Conservation (phyloP, 768 basidiomycete species). For the Leucogyrophana mollusca region DNA sequence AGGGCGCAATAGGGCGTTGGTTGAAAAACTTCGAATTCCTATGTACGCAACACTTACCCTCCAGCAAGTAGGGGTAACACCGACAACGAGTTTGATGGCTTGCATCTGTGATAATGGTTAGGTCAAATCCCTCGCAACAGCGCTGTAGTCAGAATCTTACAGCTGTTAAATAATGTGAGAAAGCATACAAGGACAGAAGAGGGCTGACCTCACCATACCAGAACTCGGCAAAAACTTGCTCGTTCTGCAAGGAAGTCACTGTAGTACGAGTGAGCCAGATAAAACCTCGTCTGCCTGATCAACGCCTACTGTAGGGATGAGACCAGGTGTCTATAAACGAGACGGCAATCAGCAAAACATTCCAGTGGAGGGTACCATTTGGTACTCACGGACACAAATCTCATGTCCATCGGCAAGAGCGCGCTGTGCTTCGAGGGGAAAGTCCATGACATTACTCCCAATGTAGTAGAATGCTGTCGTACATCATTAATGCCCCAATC, state of each 20-base stretch:
- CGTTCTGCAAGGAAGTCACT: slow-evolving; percentile 62
- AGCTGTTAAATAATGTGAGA: slow-evolving; percentile 11
- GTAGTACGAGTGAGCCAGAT: not conserved
- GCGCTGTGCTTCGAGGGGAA: slow-evolving; percentile 55
- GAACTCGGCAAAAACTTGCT: slow-evolving; percentile 73
- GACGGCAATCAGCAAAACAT: not conserved
- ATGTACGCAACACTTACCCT: slow-evolving; percentile 34
- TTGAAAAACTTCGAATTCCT: too few relatives aligned
- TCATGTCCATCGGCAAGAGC: slow-evolving; percentile 57
- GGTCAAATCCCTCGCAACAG: not conserved
- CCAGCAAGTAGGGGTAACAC: slow-evolving; percentile 62
- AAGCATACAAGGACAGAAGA: not conserved
- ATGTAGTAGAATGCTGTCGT: slow-evolving; percentile 58
- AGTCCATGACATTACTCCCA: slow-evolving; percentile 55
- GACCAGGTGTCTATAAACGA: slow-evolving; percentile 28
- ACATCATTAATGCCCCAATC: not conserved
- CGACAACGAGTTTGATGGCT: slow-evolving; percentile 52
- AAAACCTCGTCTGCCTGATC: too few relatives aligned
- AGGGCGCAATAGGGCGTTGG: not conserved
- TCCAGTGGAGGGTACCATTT: too few relatives aligned
- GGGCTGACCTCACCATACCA: slow-evolving; percentile 55
- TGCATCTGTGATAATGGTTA: slow-evolving; percentile 32
- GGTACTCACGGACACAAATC: slow-evolving; percentile 55
- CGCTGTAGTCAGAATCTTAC: slow-evolving; percentile 18
- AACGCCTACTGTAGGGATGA: slow-evolving; percentile 44